Base-by-base conservation (phyloP, 139 green algal species). In the Chlorella ohadii region DNA sequence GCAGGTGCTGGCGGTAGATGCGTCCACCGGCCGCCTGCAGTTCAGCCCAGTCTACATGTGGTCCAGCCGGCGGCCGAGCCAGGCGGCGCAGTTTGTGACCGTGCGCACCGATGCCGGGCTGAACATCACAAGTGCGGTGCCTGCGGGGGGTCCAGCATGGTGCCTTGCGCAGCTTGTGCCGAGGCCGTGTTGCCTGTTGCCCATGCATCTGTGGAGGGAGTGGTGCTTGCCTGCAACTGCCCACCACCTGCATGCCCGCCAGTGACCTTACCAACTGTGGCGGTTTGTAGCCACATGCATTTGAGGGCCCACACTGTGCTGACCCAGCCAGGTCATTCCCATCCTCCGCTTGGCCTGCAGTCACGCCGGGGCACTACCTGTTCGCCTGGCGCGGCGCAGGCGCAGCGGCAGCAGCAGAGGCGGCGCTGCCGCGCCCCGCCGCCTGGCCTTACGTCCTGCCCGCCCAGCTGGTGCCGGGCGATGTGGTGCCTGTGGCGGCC, bases 381-480 rank as follows among this genome's bases (percentile, higher is more conserved):
- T 81, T 81, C 55, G 74, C 74, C 1, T 81, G 74, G 74, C 47
- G 39, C 6, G 70, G 70, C 16, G 41, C 1, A 6, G 74, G 13
- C 3, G 51, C 55, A 13, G 31, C 36, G 55, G 31, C 17, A 1
- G 55, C 34, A 13, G 74, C 74, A 9, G 22, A 51, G 22, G 74
- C 55, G 9, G 55, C 55, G 33, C 55, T 81, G 55, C 13, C 1
- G 12, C 67, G 7, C 11, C 56, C 74, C 1, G 74, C 33, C 5
- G 6, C 55, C 23, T 81, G 74, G 74, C 74, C 74, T 28, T 47
- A 55, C 13, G 74, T 81, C 55, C 74, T 81, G 74, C 74, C 74
- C 55, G 34, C 33, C 4, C 31, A 80, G 73, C 73, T 80, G 47
- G 31, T 5, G 31, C 51, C 66, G 20, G 73, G 73, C 33, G 73